A percentile compares a stretch with the other conserved stretches of the same genome.
Evolutionary conservation across 2,329 filamentous ascomycete species (phyloP).

Genomic region (Exophiala mesophila): DNA sequence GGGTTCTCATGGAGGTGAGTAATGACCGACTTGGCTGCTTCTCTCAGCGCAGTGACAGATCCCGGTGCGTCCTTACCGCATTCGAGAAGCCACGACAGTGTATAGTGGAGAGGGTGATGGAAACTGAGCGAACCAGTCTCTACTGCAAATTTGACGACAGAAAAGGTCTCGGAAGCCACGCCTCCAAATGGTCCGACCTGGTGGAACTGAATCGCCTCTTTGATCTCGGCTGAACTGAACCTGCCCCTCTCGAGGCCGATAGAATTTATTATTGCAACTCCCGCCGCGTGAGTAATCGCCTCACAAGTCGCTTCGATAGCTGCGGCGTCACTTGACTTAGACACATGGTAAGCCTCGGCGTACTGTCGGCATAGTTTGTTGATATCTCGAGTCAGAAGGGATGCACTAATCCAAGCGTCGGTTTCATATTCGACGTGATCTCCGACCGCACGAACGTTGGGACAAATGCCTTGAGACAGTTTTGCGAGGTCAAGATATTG

Average conservation of each 20-base stretch:
- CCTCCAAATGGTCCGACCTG: constrained; percentile 40
- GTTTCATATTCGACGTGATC: constrained; percentile 98
- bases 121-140: constrained; percentile 92
- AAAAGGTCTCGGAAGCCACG: constrained; percentile 29
- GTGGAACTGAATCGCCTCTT: constrained; percentile 80
- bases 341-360: constrained; percentile 66
- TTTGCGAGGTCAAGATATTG: constrained; percentile 96
- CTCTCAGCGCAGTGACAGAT: constrained; percentile 56
- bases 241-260: constrained; percentile 81
- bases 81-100: constrained; percentile 91
- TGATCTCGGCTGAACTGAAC: constrained; percentile 83
- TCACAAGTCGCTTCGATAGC: constrained; percentile 47
- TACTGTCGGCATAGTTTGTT: constrained; percentile 87
- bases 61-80: constrained; percentile 57
- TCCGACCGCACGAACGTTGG: constrained; percentile 83
- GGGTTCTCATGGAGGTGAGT: constrained; percentile 19
- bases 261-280: constrained; percentile 81
- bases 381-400: constrained; percentile 88
- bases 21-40: constrained; percentile 61
- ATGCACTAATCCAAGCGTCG: constrained; percentile 96
- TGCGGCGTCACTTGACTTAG: constrained; percentile 10
- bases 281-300: constrained; percentile 62
- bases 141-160: constrained; percentile 80
- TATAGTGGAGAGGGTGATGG: constrained; percentile 94
- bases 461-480: constrained; percentile 93